Percentiles rank a stretch among this genome's conserved stretches.
phyloP scores from a whole-genome alignment of 257 asterid genomes.

The Nicotiana noctiflora region DNA sequence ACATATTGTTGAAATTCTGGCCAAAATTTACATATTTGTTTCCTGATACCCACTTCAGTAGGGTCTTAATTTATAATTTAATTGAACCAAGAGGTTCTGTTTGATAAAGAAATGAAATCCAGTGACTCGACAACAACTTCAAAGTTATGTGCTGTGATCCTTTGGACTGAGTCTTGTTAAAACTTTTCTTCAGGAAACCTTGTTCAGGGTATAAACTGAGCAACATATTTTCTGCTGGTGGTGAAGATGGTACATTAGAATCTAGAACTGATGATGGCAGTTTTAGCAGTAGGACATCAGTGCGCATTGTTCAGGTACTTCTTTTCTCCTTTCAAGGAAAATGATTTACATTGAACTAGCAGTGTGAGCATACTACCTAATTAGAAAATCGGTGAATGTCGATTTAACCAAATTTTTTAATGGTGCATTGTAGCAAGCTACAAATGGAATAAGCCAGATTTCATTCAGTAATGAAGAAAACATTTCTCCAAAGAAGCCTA shows the following conservation, averaged over 20 bases:
- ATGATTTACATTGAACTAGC: background rate
- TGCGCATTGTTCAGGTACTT: conserved; percentile 84
- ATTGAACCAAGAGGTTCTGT: background rate
- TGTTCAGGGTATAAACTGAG: conserved; percentile 78
- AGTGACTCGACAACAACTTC: background rate
- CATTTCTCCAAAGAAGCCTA: conserved; percentile 78
- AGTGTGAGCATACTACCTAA: background rate
- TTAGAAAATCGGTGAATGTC: background rate
- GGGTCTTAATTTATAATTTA: background rate
- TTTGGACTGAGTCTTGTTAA: background rate
- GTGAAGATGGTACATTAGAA: conserved; percentile 46
- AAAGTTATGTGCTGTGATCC: background rate
- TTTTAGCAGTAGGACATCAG: conserved; percentile 63
- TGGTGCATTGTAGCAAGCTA: conserved; percentile 52
- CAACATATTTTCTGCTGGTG: conserved; percentile 56
- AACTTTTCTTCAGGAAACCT: conserved; percentile 57
- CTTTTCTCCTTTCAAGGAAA: background rate
- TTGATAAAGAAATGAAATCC: background rate
- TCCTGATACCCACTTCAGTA: too few species aligned
- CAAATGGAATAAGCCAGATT: conserved; percentile 88
- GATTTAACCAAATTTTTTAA: background rate
- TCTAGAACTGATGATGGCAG: conserved; percentile 45
- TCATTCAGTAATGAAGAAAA: conserved; percentile 78
- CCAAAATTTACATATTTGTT: too few species aligned
- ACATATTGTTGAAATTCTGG: too few species aligned